A percentile compares a stretch with the other conserved stretches of the same genome.
Evolutionary conservation across 225 moss, liverwort and hornwort species (phyloP).

Genomic region (Bryoerythrophyllum caledonicum): DNA sequence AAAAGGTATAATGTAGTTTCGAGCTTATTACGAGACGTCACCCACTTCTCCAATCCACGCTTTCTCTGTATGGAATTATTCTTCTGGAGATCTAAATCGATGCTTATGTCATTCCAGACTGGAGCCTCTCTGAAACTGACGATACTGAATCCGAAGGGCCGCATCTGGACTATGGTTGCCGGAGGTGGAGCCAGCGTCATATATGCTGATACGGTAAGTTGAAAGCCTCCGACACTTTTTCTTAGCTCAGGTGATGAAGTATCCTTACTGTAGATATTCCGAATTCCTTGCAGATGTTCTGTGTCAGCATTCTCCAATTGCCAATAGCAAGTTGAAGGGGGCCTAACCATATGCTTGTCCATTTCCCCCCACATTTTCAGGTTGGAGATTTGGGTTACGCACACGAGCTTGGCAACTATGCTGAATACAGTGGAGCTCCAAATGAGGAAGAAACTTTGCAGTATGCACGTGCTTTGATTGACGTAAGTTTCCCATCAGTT

Average conservation of each 20-base stretch:
- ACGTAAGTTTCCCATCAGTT: constrained; percentile 51
- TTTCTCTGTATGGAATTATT: not conserved
- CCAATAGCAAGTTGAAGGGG: no score
- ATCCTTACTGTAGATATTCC: not conserved
- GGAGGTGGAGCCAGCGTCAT: constrained; percentile 98
- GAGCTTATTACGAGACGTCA: not conserved
- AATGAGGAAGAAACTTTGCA: constrained; percentile 92
- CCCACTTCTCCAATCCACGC: not conserved
- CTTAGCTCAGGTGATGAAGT: not conserved
- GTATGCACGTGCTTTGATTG: constrained; percentile 90
- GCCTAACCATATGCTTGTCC: not conserved
- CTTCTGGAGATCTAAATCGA: constrained; percentile 9
- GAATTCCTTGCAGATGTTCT: constrained; percentile 3
- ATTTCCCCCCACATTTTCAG: constrained; percentile 31
- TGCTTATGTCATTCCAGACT: constrained; percentile 56
- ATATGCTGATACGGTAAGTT: constrained; percentile 85
- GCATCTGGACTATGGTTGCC: constrained; percentile 99
- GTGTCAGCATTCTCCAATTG: not conserved
- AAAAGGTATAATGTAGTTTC: constrained; percentile 56
- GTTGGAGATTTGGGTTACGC: constrained; percentile 92
- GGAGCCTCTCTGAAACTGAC: constrained; percentile 94
- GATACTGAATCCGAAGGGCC: constrained; percentile 89
- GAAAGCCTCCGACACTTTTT: not conserved
- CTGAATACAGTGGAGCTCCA: constrained; percentile 96
- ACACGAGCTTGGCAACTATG: constrained; percentile 91